Evolutionary conservation across 108 stramenopile genomes (phyloP), one percentile per base, ranked within the genome.

Genomic region (Cyclotella atomus): DNA sequence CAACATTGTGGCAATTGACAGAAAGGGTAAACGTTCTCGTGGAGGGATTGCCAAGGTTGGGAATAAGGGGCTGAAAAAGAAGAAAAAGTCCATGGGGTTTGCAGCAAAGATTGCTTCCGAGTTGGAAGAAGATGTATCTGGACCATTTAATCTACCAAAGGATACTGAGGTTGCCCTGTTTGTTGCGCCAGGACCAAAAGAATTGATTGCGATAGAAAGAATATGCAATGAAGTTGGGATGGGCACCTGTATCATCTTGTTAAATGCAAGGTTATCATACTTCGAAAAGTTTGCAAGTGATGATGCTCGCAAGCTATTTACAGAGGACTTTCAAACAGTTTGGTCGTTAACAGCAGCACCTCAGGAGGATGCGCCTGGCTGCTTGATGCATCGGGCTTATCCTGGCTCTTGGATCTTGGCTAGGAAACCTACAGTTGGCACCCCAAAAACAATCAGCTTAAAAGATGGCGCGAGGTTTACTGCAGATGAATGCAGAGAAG

Each of bases 181-280:
- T 79, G 90, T 94, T 0, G 83, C 89, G 10, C 93, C 93, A 0
- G 89, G 89, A 47, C 89, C 90, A 10, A 94, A 90, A 62, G 93
- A 94, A 35, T 66, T 91, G 36, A 68, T 90, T 19, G 79, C 79
- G 9, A 78, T 94, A 56, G 90, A 91, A 75, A 75, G 79, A 54
- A 86, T 94, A 43, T 94, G 90, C 68, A 59, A 76, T 17, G 76
- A 85, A 24, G 85, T 82, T 12, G 93, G 90, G 25, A 83, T 83
- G 82, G 93, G 83, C 66, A 94, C 93, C 0, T 77, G 89, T 46
- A 84, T 94, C n/a, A 70, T 94, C n/a, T 70, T 91, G 17, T 70
- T 94, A 20, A 94, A 94, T 77, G 90, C 93, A 27, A 77, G 93
- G 29, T 68, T 91, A 21, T 80, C 76, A 27, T 73, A 76, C 35